Base-by-base conservation (phyloP, 2,329 filamentous ascomycete genomes). In the Claviceps sp. region DNA sequence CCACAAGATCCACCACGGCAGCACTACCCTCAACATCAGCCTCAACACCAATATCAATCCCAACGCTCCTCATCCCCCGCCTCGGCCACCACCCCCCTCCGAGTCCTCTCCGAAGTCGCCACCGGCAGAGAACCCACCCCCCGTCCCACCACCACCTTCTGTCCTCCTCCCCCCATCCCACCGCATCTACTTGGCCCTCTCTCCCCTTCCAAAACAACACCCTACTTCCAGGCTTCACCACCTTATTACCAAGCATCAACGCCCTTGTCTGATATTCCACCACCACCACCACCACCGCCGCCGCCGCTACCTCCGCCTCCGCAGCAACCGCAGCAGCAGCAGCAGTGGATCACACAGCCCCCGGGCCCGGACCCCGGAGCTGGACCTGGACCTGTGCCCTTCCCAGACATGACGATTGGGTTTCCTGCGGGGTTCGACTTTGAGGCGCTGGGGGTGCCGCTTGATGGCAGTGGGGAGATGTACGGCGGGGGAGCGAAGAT, bases 81-180 rank as follows among this genome's bases (percentile, higher is more conserved):
- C 24, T 41, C 67, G 60, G 69, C 68, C 36, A 78, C 74, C 58
- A 79, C 76, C 0, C 76, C 76, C 1, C 68, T 80, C 4, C 74
- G 79, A 50, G 67, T 80, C 24, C 70, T 80, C 6, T 79, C 77
- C 40, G 77, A 80, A 57, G 72, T 79, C 37, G 76, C 76, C n/a
- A 74, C 72, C 54, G 66, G 64, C 37, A 70, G 72, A 48, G 68
- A 72, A 44, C 56, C 56, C 37, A 52, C 56, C 37, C 54, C 53
- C 20, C 47, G 56, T n/a, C 42, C 18, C 18, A 18, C 59, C 3
- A 55, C 59, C 20, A 58, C 22, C 24, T 45, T 14, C 22, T 30
- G 18, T 13, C 5, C 9, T 13, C 8, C 7, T 24, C 11, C 41
- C 65, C 68, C 43, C 67, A 1, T 44, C 47, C 38, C 40, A 13